These are phyloP conservation scores for Lipomyces kockii DNA, from an alignment of 805 yeast genomes.

Conservation along the genomic window DNA sequence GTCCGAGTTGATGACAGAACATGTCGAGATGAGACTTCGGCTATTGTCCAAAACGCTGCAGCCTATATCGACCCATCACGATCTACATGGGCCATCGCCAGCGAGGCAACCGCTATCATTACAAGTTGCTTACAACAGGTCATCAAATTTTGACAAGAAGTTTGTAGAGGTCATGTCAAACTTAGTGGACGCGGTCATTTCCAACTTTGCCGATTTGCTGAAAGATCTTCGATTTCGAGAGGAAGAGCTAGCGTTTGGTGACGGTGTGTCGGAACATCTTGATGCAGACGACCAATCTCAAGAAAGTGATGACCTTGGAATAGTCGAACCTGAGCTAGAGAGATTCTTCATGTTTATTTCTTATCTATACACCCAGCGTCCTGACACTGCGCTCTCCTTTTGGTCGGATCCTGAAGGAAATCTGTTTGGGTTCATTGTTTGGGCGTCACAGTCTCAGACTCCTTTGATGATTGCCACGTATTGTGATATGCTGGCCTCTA, in stretches of 20 bases:
- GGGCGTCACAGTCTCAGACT: slow-evolving; percentile 80
- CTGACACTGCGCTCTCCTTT: slow-evolving; percentile 58
- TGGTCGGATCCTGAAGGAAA: slow-evolving; percentile 73
- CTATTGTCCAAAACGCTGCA: slow-evolving; percentile 20
- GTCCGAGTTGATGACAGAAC: slow-evolving; percentile 27
- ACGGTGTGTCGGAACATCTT: slow-evolving; percentile 49
- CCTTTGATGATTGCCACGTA: slow-evolving; percentile 82
- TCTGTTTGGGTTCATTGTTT: slow-evolving; percentile 77
- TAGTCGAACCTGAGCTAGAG: slow-evolving; percentile 70
- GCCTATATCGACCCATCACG: neutral
- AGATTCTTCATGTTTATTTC: slow-evolving; percentile 79
- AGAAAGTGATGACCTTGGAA: slow-evolving; percentile 21
- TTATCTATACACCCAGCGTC: slow-evolving; percentile 67
- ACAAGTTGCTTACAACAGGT: slow-evolving; percentile 3
- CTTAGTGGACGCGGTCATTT: slow-evolving; percentile 42
- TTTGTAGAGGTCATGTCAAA: slow-evolving; percentile 37
- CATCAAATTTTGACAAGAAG: slow-evolving; percentile 13
- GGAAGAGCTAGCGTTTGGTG: slow-evolving; percentile 45
- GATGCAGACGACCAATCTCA: slow-evolving; percentile 49
- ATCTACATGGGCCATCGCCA: slow-evolving; percentile 2
- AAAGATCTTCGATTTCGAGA: slow-evolving; percentile 48
- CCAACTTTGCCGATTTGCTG: slow-evolving; percentile 48
- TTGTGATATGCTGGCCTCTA: slow-evolving; percentile 75
- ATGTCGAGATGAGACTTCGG: slow-evolving; percentile 38
- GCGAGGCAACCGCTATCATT: slow-evolving; percentile 14